phyloP scores from a whole-genome alignment of 768 basidiomycete genomes.

The Boletus sp. region DNA sequence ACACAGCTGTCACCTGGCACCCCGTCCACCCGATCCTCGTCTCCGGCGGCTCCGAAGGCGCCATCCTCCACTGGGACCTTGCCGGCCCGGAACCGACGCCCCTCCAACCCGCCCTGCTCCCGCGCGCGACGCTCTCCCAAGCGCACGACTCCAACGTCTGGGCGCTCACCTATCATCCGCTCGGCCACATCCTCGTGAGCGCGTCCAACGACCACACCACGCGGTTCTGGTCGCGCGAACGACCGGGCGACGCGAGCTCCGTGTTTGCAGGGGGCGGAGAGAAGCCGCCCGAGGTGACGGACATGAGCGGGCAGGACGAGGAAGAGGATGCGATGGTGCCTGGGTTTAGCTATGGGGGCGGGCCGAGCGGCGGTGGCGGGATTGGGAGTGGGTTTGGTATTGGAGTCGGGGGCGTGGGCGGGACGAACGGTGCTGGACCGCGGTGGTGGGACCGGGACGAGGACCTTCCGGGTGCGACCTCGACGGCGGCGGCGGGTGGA shows the following conservation, averaged over 20 bases:
- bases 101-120: conserved; percentile 43
- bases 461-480: conserved; percentile 25
- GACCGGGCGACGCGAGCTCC: conserved; percentile 77
- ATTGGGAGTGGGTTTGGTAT: conserved; percentile 18
- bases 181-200: conserved; percentile 90
- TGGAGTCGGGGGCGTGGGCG: conserved; percentile 20
- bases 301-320: conserved; percentile 61
- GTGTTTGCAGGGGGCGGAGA: conserved; percentile 82
- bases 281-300: conserved; percentile 72
- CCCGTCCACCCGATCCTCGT: conserved; percentile 90
- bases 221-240: conserved; percentile 95
- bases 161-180: conserved; percentile 92
- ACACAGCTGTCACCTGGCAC: conserved; percentile 89
- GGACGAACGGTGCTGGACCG: conserved; percentile 11
- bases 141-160: conserved; percentile 99
- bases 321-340: conserved; percentile 74
- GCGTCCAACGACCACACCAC: conserved; percentile 99
- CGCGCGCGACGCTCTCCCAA: conserved; percentile 85
- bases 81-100: conserved; percentile 51
- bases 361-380: not conserved
- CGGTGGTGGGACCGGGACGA: conserved; percentile 50
- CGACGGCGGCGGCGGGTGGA: not conserved
- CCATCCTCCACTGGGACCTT: conserved; percentile 93
- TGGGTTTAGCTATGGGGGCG: conserved; percentile 54
- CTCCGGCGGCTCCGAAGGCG: conserved; percentile 92